Percentiles rank a stretch among this genome's conserved stretches.
Conservation (phyloP, 2,329 filamentous ascomycete species). For the Colletotrichum sp. region DNA sequence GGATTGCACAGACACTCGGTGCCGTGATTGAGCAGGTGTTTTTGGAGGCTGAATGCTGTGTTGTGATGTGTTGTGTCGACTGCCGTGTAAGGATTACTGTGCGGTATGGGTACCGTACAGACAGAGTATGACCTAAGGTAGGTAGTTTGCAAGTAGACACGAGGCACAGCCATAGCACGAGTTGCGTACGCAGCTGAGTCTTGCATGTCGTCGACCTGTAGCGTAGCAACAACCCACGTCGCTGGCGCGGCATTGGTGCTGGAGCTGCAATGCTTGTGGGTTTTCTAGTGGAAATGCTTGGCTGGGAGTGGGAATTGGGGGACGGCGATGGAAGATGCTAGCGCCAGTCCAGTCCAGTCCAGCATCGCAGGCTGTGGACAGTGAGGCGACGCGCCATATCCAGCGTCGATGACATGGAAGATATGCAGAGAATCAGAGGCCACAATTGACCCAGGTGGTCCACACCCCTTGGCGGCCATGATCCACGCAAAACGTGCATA, state of each 20-base stretch:
- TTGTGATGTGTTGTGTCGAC: not conserved
- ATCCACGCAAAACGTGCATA: constrained; percentile 5
- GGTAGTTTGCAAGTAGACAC: not conserved
- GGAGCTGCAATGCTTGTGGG: not conserved
- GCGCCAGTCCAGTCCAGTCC: not conserved
- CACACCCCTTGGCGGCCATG: not conserved
- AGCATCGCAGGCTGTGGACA: not conserved
- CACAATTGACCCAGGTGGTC: not conserved
- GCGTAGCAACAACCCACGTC: not conserved
- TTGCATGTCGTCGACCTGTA: not conserved
- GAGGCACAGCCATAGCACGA: not conserved
- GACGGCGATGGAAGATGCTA: not conserved
- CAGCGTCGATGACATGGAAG: not conserved
- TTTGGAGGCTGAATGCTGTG: not conserved
- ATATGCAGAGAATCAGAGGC: not conserved
- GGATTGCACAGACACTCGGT: not conserved
- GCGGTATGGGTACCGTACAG: not conserved
- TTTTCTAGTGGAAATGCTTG: not conserved
- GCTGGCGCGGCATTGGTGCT: not conserved
- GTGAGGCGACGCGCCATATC: not conserved
- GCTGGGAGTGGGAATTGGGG: not conserved
- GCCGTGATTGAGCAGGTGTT: not conserved
- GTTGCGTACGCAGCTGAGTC: not conserved
- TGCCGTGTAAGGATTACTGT: not conserved
- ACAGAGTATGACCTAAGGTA: not conserved